Base-by-base conservation (phyloP, 345 rosid genomes). In the Mercurialis annua region DNA sequence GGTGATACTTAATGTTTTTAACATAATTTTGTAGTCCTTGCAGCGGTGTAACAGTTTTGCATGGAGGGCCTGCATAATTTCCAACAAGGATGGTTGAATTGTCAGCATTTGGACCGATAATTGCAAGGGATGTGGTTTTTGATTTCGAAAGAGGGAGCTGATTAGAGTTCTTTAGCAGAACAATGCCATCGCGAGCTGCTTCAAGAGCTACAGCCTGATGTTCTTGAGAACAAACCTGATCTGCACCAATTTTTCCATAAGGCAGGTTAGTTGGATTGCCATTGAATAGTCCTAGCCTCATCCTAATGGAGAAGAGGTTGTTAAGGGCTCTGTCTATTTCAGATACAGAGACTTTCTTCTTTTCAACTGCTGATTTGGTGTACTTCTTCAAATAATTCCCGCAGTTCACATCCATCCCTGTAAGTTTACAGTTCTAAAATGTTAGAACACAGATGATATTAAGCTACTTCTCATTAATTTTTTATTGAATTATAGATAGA, bases 371-470 rank as follows among this genome's bases (percentile, higher is more conserved):
- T 36, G 95, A 82, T 80, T 84, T 86, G 6, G 96, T 81, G 68
- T 87, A 83, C 15, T 82, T 74, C 70, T 40, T 83, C 79, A 90
- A 70, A 79, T 84, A 90, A 51, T 78, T 42, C 59, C 96, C 97
- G 33, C 97, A 90, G 75, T 93, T 75, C 62, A 93, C 82, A 76
- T 93, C 98, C 96, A 92, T 88, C 26, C 98, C 98, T 90, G 74
- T 61, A 79, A 29, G 68, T 66, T 29, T 11, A 49, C 33, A n/a
- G 46, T 17, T 3, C 11, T n/a, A 27, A 49, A 64, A 65, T 6
- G 26, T 64, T 64, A 64, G 67, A 48, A 31, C 43, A 24, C 38
- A 30, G 0, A 17, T 3, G 40, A 51, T 50, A 16, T 21, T n/a
- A n/a, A n/a, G 14, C 56, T n/a, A 40, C 2, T 40, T 40, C 8